Base-by-base conservation (phyloP, 2,329 filamentous ascomycete species). In the Neonectria magnoliae region DNA sequence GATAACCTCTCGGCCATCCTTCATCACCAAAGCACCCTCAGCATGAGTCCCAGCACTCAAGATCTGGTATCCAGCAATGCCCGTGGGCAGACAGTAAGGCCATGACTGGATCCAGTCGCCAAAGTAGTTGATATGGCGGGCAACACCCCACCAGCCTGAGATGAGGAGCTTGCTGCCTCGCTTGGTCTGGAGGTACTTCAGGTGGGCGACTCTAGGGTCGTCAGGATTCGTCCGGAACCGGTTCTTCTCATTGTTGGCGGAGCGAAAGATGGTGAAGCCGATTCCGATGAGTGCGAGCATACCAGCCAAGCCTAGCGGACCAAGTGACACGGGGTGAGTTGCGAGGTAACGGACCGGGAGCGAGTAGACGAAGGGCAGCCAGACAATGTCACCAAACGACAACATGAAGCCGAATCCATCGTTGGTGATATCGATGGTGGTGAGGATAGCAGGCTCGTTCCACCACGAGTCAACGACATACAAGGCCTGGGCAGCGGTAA, bases 371-470 rank as follows among this genome's bases (percentile, higher is more conserved):
- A 97, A 97, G 0, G 95, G 95, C 2, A 98, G 87, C 95, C 95
- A 98, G 66, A 92, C 92, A 6, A 98, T 85, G 74, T 98, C 95
- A 60, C 94, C 95, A 76, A 98, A 98, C 2, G 93, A 85, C 36
- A 98, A 86, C 95, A 98, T 98, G 82, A 93, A 93, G 57, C 95
- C 95, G 72, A 98, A 97, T 6, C 95, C 95, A 73, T 98, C 95
- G 45, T 90, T 93, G 56, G 91, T 97, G 70, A 98, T 91, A 76
- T 98, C 95, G 81, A 98, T 98, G 33, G 94, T 98, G 1, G 94
- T 98, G 68, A 98, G 82, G 67, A 98, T 91, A 2, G 93, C 91
- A 0, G 92, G 86, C 78, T 98, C 95, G 87, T 95, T 96, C 83
- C 90, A 94, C 68, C 93, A 88, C 8, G 90, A 89, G 76, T 98